Conservation (phyloP, 2,329 filamentous ascomycete species). For the Macroventuria anomochaeta region DNA sequence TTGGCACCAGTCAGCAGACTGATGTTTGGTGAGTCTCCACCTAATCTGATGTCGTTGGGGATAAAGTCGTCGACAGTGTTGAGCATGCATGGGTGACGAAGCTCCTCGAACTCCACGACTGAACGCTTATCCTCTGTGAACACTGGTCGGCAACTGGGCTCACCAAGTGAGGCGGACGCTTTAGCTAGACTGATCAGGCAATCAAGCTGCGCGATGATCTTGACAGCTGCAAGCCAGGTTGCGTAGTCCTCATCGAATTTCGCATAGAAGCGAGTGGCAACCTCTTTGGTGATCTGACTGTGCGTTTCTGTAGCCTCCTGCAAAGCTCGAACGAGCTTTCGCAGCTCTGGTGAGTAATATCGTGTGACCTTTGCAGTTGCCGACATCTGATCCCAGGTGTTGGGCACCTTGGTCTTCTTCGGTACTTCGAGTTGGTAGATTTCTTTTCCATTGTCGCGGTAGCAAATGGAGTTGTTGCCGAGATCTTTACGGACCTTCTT, state of each 20-base stretch:
- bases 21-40: slow-evolving; percentile 81
- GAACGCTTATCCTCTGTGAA: slow-evolving; percentile 87
- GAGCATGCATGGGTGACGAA: slow-evolving; percentile 94
- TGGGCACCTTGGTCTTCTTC: slow-evolving; percentile 83
- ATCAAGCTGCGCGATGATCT: slow-evolving; percentile 89
- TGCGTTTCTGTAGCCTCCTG: slow-evolving; percentile 96
- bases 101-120: slow-evolving; percentile 87
- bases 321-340: slow-evolving; percentile 79
- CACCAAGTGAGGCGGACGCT: slow-evolving; percentile 80
- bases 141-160: slow-evolving; percentile 85
- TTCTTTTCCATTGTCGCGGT: slow-evolving; percentile 85
- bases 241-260: slow-evolving; percentile 88
- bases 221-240: slow-evolving; percentile 87
- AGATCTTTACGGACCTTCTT: slow-evolving; percentile 74
- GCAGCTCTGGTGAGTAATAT: slow-evolving; percentile 89
- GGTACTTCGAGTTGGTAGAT: slow-evolving; percentile 95
- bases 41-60: slow-evolving; percentile 89
- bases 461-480: slow-evolving; percentile 68
- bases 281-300: slow-evolving; percentile 86
- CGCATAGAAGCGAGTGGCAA: slow-evolving; percentile 80
- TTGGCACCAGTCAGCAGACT: slow-evolving; percentile 94
- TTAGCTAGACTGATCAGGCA: slow-evolving; percentile 93
- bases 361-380: slow-evolving; percentile 88
- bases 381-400: slow-evolving; percentile 94
- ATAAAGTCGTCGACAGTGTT: slow-evolving; percentile 93